Evolutionary conservation across 1,284 basidiomycete species (phyloP), one percentile per base, ranked within the genome.

Genomic region (Psilocybe mexicana): DNA sequence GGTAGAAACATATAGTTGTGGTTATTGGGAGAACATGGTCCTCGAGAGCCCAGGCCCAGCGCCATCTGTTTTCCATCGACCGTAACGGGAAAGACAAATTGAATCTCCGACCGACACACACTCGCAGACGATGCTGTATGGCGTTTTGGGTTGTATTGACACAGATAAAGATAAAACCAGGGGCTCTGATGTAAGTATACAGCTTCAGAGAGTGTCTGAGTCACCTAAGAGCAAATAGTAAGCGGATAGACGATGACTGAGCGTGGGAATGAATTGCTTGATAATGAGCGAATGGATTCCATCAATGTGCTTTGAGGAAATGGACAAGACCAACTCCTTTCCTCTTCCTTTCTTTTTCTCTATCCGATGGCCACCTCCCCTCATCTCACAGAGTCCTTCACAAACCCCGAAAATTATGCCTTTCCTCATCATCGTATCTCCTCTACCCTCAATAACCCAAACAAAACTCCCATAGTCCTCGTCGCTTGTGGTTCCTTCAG

Each of bases 401-500:
- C 79, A 23, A 77, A 84, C 63, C 87, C 88, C 2, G 80, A 81
- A 46, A 76, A 83, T 63, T 92, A 91, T 69, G 66, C 78, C 33
- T 91, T 92, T 65, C 83, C 87, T 23, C 78, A 79, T 52, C 81
- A 88, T 64, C 85, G 88, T 56, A 81, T 92, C 52, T 69, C 75
- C 58, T 76, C 72, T 35, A 75, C 75, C 42, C 81, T 90, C 50
- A 82, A 83, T 50, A 82, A 90, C 70, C 70, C 86, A 6, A 75
- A 75, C 28, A 92, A 88, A 72, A 82, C 83, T 25, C 90, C 90
- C 23, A 75, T 92, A 64, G 88, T 91, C 55, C 82, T 92, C 63
- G 87, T 93, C 57, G 89, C 87, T 58, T 92, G 89, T 65, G 90
- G 89, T 42, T 92, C 89, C 62, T 92, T 92, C 80, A 90, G 86